Base-by-base conservation (phyloP, 257 asterid species). In the Nicotiana knightiana region DNA sequence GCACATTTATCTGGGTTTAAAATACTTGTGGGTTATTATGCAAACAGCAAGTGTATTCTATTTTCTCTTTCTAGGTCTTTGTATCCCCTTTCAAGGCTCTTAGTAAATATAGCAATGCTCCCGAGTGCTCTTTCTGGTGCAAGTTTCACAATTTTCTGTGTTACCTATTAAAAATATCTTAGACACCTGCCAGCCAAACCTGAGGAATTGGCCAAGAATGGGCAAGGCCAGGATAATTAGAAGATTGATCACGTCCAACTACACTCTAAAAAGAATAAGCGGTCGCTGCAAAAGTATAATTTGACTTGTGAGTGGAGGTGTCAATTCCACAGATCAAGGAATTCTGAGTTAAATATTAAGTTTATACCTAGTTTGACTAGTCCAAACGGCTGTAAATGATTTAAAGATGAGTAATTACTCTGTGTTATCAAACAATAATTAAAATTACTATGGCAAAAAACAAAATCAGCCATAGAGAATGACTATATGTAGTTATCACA, bases 401-500 rank as follows among this genome's bases (percentile, higher is more conserved):
- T 7, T 51, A 26, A 73, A 24, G 16, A 48, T 26, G 18, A 73
- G 62, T 73, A 15, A 46, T 73, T 5, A 46, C n/a, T 70, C 57
- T 46, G 24, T 24, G 61, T 48, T 48, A 24, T 13, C 61, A 71
- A 12, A 15, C 61, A 48, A 71, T 46, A 71, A 12, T 71, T 71
- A 71, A 70, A 68, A 43, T 70, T 11, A 11, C 77, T 70, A 21
- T n/a, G 12, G 59, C 78, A 71, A 48, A 73, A 24, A 73, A 48
- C 46, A 33, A 73, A 26, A 48, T 73, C 63, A 73, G 39, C 62
- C 32, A 26, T 39, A 39, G 46, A 21, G 39, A 51, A 76, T 81
- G 83, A 26, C 68, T 83, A 71, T 71, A 70, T 83, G 77, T 54
- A 28, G 67, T 85, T 57, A 67, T 83, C 82, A 83, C 85, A 84